Evolutionary conservation across 176 grass and related monocot species (phyloP).

Genomic region (Luzula sylvatica): DNA sequence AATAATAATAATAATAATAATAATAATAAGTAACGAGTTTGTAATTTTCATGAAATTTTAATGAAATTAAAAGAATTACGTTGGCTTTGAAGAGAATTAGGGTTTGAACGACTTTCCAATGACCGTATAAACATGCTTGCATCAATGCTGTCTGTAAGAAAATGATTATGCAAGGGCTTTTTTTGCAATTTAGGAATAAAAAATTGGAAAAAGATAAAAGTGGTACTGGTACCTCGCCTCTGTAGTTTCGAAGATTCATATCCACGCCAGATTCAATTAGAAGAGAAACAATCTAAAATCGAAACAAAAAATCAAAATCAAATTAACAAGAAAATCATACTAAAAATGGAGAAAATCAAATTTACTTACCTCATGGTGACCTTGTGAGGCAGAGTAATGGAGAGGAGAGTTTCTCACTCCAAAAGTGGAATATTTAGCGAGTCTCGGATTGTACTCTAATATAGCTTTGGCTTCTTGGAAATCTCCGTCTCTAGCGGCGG

Average conservation of each 20-base stretch:
- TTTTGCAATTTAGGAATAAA: background rate
- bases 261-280: conserved; percentile 82
- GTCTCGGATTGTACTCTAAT: conserved; percentile 79
- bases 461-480: conserved; percentile 80
- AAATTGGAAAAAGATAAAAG: conserved; percentile 11
- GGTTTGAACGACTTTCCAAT: conserved; percentile 97
- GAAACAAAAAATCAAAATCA: conserved; percentile 5
- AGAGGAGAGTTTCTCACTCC: conserved; percentile 83
- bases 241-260: conserved; percentile 85
- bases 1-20: conserved; percentile 12
- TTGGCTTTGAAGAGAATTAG: conserved; percentile 98
- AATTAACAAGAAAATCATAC: background rate
- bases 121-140: conserved; percentile 91
- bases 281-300: conserved; percentile 68
- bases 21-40: conserved; percentile 9
- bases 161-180: conserved; percentile 12
- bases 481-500: conserved; percentile 83
- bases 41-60: background rate
- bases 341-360: background rate
- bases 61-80: conserved; percentile 34
- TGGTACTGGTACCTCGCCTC: conserved; percentile 53
- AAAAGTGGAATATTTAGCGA: conserved; percentile 71
- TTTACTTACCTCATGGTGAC: conserved; percentile 80
- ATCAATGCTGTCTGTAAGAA: conserved; percentile 76
- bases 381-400: conserved; percentile 81